Base-by-base conservation (phyloP, 352 stramenopile genomes). In the Phytopythium oedochilum region DNA sequence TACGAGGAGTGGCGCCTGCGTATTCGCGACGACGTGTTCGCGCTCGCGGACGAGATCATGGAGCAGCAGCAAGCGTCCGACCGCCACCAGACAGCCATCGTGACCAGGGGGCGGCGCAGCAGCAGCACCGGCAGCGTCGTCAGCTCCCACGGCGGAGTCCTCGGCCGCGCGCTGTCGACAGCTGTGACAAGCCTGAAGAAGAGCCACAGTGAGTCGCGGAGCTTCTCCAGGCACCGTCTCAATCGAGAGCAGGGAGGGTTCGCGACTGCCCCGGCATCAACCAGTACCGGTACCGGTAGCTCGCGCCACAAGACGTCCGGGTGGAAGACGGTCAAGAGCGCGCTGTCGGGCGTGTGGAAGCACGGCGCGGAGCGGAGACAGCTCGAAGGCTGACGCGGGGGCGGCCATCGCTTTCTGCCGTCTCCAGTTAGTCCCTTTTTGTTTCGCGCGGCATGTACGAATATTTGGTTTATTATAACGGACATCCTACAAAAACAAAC, bases 1-100 rank as follows among this genome's bases (percentile, higher is more conserved):
- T 71, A 63, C 43, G 25, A 59, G 31, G 47, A 54, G 20, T 54
- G 47, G 47, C 28, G 47, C 2, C 29, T 54, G 8, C 47, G 47
- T 12, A 43, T 54, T 32, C 47, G 47, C 29, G 47, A 54, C 29
- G 47, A 54, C 47, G 47, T 54, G 47, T 54, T 44, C 47, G 47
- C 47, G 47, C 18, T 44, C n/a, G 47, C 47, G 0, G 47, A 54
- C 47, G 47, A 42, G 31, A 31, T 26, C 0, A 54, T 54, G 47
- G 47, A 54, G 47, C 31, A 54, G 47, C 31, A 42, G 31, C 31
- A 17, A 17, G 45, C 45, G 8, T 18, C 26, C 9, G 29, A 40
- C 22, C 28, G 9, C 18, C 1, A 26, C 29, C 28, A 54, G 32
- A 18, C 32, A 10, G 31, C 15, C 29, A 32, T 36, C n/a, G 32